Evolutionary conservation across 331 rosid species (phyloP).

Genomic region (Spiraea crenata): DNA sequence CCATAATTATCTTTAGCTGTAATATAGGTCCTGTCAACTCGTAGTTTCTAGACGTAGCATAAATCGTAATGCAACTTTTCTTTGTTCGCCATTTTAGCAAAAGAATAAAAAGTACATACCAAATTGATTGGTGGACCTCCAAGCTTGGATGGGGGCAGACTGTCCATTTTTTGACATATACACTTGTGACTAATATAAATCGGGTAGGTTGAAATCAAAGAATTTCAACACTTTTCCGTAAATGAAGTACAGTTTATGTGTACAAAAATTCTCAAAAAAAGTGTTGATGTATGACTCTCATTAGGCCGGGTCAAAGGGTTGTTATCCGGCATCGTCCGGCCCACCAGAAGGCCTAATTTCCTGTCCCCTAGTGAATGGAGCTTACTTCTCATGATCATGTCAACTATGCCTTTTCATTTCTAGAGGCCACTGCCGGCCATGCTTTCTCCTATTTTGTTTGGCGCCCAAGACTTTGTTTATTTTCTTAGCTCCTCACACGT

Average conservation of each 20-base stretch:
- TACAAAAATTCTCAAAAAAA: no score
- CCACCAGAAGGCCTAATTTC: not conserved
- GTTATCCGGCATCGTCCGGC: slow-evolving; percentile 7
- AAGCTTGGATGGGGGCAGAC: no score
- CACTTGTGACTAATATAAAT: no score
- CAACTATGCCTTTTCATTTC: not conserved
- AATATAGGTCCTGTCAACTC: no score
- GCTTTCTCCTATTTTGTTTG: not conserved
- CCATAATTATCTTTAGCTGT: no score
- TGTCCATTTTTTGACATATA: no score
- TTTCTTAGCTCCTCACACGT: slow-evolving; percentile 7
- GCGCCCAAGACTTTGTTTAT: not conserved
- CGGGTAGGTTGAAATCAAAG: not conserved
- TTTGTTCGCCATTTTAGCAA: no score
- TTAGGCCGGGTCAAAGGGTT: not conserved
- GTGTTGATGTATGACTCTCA: not conserved
- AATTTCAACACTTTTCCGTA: not conserved
- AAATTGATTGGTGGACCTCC: no score
- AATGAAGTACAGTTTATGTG: not conserved
- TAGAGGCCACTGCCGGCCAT: not conserved
- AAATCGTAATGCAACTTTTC: no score
- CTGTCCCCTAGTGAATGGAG: slow-evolving; percentile 8
- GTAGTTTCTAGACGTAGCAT: no score
- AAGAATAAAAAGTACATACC: no score
- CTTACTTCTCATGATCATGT: not conserved